Percentiles rank a stretch among this genome's conserved stretches.
These are phyloP conservation scores for Umbelopsis sp. DNA, from an alignment of 371 early-diverging fungal genomes.

Conservation along the genomic window DNA sequence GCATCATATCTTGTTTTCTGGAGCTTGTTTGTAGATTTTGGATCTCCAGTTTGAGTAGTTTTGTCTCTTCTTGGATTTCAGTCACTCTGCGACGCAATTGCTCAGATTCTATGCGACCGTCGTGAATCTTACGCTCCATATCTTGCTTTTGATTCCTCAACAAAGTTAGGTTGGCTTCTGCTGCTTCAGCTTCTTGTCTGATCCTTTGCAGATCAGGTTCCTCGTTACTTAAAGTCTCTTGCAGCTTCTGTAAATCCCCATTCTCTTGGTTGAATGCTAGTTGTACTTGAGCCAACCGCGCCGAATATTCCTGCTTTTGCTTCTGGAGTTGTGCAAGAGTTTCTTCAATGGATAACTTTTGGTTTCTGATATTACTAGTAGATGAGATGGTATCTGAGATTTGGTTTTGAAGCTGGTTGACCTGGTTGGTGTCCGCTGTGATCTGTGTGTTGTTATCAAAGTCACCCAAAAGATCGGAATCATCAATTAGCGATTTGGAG, in stretches of 20 bases:
- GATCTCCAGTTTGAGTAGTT: slow-evolving; percentile 26
- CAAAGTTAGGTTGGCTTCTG: slow-evolving; percentile 28
- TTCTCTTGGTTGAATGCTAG: slow-evolving; percentile 28
- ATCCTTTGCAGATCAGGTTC: slow-evolving; percentile 29
- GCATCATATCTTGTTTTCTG: slow-evolving; percentile 43
- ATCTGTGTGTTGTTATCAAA: slow-evolving; percentile 44
- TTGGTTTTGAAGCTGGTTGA: slow-evolving; percentile 47
- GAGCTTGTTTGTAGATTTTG: slow-evolving; percentile 26
- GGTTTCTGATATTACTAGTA: slow-evolving; percentile 28
- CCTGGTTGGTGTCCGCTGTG: slow-evolving; percentile 40
- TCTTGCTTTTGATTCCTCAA: slow-evolving; percentile 30
- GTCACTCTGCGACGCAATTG: slow-evolving; percentile 36
- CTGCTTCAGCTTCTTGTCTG: slow-evolving; percentile 33
- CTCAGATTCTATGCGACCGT: slow-evolving; percentile 42
- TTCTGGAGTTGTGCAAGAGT: slow-evolving; percentile 27
- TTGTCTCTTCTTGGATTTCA: slow-evolving; percentile 46
- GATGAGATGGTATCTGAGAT: slow-evolving; percentile 31
- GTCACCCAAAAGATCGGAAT: slow-evolving; percentile 48
- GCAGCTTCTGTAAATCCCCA: slow-evolving; percentile 29
- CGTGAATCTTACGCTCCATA: slow-evolving; percentile 22
- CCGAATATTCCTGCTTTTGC: slow-evolving; percentile 33
- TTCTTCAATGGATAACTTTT: slow-evolving; percentile 28
- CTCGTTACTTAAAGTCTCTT: slow-evolving; percentile 28
- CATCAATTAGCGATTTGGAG: slow-evolving; percentile 20
- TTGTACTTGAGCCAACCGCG: slow-evolving; percentile 31